These are phyloP conservation scores for Penicillium hesseltinei DNA, from an alignment of 2,329 filamentous ascomycete species.

Conservation along the genomic window DNA sequence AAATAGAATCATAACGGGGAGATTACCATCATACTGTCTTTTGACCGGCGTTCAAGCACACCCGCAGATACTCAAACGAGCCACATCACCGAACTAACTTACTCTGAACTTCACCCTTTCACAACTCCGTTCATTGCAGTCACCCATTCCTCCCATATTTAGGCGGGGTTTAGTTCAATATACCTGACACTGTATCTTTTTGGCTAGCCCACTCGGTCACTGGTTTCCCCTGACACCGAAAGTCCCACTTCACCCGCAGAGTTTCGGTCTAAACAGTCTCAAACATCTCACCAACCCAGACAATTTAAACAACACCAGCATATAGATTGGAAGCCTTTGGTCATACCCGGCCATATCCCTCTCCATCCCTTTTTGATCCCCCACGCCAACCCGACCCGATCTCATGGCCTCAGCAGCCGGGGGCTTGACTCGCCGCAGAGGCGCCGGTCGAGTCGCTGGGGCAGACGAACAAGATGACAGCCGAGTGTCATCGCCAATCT, in stretches of 20 bases:
- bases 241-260: slow-evolving; percentile 25
- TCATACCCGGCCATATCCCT: slow-evolving; percentile 6
- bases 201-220: slow-evolving; percentile 20
- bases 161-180: not conserved
- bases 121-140: not conserved
- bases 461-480: slow-evolving; percentile 63
- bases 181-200: slow-evolving; percentile 1
- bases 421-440: slow-evolving; percentile 70
- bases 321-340: slow-evolving; percentile 18
- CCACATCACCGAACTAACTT: slow-evolving; percentile 4
- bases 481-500: slow-evolving; percentile 65
- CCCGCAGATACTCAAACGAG: slow-evolving; percentile 3
- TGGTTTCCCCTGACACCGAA: slow-evolving; percentile 29
- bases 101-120: not conserved
- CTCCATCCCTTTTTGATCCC: slow-evolving; percentile 10
- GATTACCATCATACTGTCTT: not conserved
- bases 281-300: slow-evolving; percentile 24
- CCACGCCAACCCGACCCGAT: slow-evolving; percentile 19
- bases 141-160: not conserved
- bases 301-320: slow-evolving; percentile 22
- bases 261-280: slow-evolving; percentile 25
- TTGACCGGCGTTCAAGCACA: slow-evolving; percentile 3
- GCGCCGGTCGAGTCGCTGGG: slow-evolving; percentile 57
- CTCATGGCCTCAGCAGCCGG: slow-evolving; percentile 62
- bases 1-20: not conserved